Percentiles rank a stretch among this genome's conserved stretches.
phyloP scores from a whole-genome alignment of 2,329 filamentous ascomycete species.

The Penicillium sp. region DNA sequence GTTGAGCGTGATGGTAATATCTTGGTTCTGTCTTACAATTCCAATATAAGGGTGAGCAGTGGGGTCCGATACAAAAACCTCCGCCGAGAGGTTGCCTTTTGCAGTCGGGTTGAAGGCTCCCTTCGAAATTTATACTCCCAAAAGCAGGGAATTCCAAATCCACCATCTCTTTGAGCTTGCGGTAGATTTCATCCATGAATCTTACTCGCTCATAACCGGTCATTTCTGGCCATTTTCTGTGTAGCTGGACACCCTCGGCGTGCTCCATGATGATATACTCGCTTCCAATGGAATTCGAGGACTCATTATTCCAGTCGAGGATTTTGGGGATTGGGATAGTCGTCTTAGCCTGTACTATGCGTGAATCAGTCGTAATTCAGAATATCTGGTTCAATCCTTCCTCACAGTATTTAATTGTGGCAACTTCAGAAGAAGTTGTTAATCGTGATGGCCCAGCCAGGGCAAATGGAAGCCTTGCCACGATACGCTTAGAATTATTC shows the following conservation, averaged over 20 bases:
- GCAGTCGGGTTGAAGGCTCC: neutral
- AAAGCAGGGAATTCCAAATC: conserved; percentile 26
- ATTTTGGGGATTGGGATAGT: conserved; percentile 41
- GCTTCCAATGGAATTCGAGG: conserved; percentile 28
- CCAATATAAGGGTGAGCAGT: conserved; percentile 28
- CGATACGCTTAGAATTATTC: conserved; percentile 33
- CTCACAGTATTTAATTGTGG: conserved; percentile 43
- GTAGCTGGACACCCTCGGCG: conserved; percentile 29
- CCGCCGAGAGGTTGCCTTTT: conserved; percentile 22
- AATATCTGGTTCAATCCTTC: conserved; percentile 4
- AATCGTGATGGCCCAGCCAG: conserved; percentile 35
- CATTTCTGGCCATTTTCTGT: conserved; percentile 31
- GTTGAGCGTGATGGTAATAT: conserved; percentile 29
- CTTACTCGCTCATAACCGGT: conserved; percentile 27
- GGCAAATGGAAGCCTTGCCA: conserved; percentile 40
- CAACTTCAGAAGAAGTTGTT: conserved; percentile 42
- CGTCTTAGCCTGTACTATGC: conserved; percentile 33
- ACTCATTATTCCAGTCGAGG: conserved; percentile 41
- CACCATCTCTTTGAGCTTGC: conserved; percentile 21
- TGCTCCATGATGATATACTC: conserved; percentile 43
- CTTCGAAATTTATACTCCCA: conserved; percentile 25
- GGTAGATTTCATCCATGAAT: conserved; percentile 11
- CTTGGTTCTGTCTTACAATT: conserved; percentile 18
- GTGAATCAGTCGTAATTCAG: neutral
- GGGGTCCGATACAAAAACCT: conserved; percentile 31